A percentile compares a stretch with the other conserved stretches of the same genome.
Conservation (phyloP, 495 filamentous ascomycete genomes). For the Xylaria palmicola region DNA sequence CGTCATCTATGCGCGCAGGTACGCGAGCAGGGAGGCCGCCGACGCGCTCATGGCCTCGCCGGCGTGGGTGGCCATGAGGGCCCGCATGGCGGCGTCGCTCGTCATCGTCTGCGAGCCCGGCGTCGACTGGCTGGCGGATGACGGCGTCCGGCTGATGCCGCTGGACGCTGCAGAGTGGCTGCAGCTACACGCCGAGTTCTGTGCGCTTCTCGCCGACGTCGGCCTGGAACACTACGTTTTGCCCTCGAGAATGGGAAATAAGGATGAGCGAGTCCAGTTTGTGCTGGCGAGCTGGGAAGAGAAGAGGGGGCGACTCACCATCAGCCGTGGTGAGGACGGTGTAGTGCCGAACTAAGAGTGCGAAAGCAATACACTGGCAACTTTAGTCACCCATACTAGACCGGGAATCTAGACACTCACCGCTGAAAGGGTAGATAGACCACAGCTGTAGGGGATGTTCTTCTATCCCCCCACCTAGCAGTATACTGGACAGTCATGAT, state of each 20-base stretch:
- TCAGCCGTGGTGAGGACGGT: neutral
- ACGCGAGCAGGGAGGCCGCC: conserved; percentile 35
- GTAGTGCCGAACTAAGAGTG: neutral
- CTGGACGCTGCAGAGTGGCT: conserved; percentile 38
- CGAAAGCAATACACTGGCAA: too few relatives aligned
- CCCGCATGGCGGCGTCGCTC: conserved; percentile 37
- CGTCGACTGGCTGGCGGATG: conserved; percentile 44
- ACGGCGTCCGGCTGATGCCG: conserved; percentile 54
- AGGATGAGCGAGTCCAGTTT: conserved; percentile 6
- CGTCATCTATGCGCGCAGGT: conserved; percentile 43
- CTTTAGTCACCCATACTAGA: neutral
- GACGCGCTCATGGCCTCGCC: conserved; percentile 22
- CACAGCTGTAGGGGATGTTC: neutral
- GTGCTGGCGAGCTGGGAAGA: conserved; percentile 8
- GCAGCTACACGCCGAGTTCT: conserved; percentile 33
- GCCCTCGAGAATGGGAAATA: conserved; percentile 11
- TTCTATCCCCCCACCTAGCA: neutral
- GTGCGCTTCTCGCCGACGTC: conserved; percentile 21
- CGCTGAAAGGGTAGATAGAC: too few relatives aligned
- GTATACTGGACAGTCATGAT: neutral
- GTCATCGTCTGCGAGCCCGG: conserved; percentile 49
- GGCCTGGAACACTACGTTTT: conserved; percentile 29
- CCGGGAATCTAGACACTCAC: too few relatives aligned
- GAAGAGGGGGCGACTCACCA: neutral
- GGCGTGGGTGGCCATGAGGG: conserved; percentile 36